These are phyloP conservation scores for Candida vartiovaarae DNA, from an alignment of 805 yeast genomes.

Conservation along the genomic window DNA sequence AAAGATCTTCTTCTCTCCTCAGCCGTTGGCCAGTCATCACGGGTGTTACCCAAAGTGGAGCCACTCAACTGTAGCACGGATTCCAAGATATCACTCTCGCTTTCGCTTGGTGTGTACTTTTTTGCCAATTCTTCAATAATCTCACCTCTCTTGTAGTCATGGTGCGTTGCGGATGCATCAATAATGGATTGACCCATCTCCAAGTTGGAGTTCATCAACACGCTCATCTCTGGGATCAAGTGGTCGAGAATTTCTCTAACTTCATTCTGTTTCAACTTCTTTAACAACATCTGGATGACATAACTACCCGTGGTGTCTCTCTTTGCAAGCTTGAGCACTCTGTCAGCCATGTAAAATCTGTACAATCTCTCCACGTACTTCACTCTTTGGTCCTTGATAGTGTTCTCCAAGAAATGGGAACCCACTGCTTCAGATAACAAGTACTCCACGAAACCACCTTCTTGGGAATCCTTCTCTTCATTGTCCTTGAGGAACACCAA, in stretches of 20 bases:
- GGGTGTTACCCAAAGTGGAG: slow-evolving; percentile 75
- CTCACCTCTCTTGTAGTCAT: slow-evolving; percentile 52
- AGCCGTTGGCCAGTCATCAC: slow-evolving; percentile 88
- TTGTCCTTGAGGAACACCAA: slow-evolving; percentile 45
- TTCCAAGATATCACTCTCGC: slow-evolving; percentile 45
- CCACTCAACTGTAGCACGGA: slow-evolving; percentile 55
- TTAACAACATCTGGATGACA: slow-evolving; percentile 65
- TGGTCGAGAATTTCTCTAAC: slow-evolving; percentile 55
- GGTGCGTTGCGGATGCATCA: slow-evolving; percentile 54
- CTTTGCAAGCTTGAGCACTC: slow-evolving; percentile 65
- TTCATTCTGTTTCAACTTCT: slow-evolving; percentile 55
- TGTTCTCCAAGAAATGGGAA: slow-evolving; percentile 79
- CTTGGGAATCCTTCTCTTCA: slow-evolving; percentile 48
- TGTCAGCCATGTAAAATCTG: slow-evolving; percentile 61
- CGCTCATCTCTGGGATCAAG: slow-evolving; percentile 58
- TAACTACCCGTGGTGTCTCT: slow-evolving; percentile 82
- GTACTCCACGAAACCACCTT: slow-evolving; percentile 78
- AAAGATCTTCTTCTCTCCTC: slow-evolving; percentile 78
- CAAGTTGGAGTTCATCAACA: slow-evolving; percentile 56
- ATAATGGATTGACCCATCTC: slow-evolving; percentile 63
- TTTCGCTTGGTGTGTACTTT: slow-evolving; percentile 35
- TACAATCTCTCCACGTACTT: slow-evolving; percentile 68
- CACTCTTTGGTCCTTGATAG: slow-evolving; percentile 56
- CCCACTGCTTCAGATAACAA: slow-evolving; percentile 86
- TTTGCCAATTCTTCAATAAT: slow-evolving; percentile 43